A percentile compares a stretch with the other conserved stretches of the same genome.
Conservation (phyloP, 176 grass and related monocot genomes). For the Stipa capillata region DNA sequence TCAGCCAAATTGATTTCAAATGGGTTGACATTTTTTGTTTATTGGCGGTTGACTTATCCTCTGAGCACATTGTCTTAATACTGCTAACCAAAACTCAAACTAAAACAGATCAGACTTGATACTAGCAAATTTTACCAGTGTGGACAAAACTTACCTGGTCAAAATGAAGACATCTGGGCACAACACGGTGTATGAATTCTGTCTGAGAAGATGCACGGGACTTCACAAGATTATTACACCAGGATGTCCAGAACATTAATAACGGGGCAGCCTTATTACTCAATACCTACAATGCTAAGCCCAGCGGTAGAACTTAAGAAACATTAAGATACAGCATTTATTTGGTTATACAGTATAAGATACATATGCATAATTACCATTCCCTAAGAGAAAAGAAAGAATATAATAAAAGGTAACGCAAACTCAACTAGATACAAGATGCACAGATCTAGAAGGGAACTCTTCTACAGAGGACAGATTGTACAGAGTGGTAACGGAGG, state of each 20-base stretch:
- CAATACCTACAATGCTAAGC: no score
- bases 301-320: neutral
- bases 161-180: neutral
- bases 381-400: conserved; percentile 23
- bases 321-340: neutral
- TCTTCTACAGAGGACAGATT: conserved; percentile 15
- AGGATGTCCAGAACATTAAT: neutral
- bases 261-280: neutral
- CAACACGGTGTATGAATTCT: neutral
- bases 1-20: no score
- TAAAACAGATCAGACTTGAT: neutral
- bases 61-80: no score
- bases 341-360: conserved; percentile 14
- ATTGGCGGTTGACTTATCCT: no score
- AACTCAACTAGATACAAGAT: conserved; percentile 36
- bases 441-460: conserved; percentile 16
- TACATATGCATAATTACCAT: conserved; percentile 6
- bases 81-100: neutral
- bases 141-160: neutral
- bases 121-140: neutral
- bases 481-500: neutral
- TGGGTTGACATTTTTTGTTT: no score
- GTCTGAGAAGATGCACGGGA: neutral
- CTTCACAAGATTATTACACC: neutral
- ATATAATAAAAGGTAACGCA: neutral